These are phyloP conservation scores for Camellia japonica DNA, from an alignment of 148 eudicot genomes.

Conservation along the genomic window DNA sequence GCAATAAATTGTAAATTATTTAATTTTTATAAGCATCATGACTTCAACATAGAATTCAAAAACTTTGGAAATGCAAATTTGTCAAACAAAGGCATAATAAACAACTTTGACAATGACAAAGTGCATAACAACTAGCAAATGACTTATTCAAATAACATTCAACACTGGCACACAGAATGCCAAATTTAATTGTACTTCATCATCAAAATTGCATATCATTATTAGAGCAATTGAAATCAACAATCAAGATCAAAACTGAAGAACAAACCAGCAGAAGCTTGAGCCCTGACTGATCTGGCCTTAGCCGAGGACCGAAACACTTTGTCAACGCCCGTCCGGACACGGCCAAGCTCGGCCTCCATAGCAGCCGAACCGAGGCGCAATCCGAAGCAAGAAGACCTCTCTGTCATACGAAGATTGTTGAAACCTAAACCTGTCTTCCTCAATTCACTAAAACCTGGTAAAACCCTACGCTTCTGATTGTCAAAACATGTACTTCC, in stretches of 20 bases:
- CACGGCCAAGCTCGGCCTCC: conserved; percentile 45
- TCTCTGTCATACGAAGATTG: conserved; percentile 29
- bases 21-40: no score
- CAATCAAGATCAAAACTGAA: neutral
- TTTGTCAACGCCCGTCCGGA: conserved; percentile 39
- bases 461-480: conserved; percentile 30
- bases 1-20: neutral
- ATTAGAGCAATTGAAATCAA: neutral
- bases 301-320: conserved; percentile 44
- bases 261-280: conserved; percentile 58
- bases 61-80: no score
- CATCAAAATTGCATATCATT: no score
- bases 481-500: conserved; percentile 31
- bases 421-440: conserved; percentile 18
- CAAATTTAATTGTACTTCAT: neutral
- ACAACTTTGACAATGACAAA: neutral
- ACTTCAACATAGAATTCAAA: no score
- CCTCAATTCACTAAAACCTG: conserved; percentile 26
- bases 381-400: conserved; percentile 30
- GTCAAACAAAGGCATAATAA: no score
- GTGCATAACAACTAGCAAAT: neutral
- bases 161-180: neutral
- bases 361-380: conserved; percentile 34
- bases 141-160: neutral
- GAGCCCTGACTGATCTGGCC: conserved; percentile 69